Evolutionary conservation across 306 rosid genomes (phyloP), one percentile per base, ranked within the genome.

Genomic region (Vigna trinervia): DNA sequence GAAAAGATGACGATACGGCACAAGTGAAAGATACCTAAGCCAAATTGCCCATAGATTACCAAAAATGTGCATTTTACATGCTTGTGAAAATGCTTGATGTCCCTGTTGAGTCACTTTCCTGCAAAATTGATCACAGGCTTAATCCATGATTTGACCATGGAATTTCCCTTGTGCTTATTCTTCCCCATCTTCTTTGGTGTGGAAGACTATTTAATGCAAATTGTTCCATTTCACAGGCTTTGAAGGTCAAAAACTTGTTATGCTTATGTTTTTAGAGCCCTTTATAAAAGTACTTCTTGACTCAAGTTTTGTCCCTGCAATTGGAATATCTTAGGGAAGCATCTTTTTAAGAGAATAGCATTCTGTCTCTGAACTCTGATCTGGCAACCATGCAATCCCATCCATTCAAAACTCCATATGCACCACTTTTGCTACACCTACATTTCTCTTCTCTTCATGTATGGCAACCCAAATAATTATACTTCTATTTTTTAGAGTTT

Each of bases 271-370:
- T 20, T 59, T 53, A 47, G 26, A 23, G 6, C 3, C 45, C 65
- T 41, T 62, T 79, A 50, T n/a, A 45, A 46, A 52, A 12, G 58
- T 54, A 56, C 75, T 45, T 73, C 75, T 45, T 73, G 69, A 26
- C 52, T 65, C 46, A 53, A 74, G 28, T 67, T 58, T 15, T 62
- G 51, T 61, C 74, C 74, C 62, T 32, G 71, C 34, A 74, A 66
- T 57, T 71, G 65, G 82, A 82, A 82, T 71, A 82, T 62, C 10
- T 63, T 52, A 41, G 51, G 22, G 17, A 46, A 41, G 79, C 75
- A 82, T 63, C 75, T 32, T 54, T 58, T 19, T 56, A 10, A 7
- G 72, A 38, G 78, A 70, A 79, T 59, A 66, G 3, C 19, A 41
- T 66, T n/a, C 53, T 66, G 71, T 66, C 36, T 66, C 53, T 41